Evolutionary conservation across 306 rosid genomes (phyloP).

Genomic region (Echinosophora koreensis): DNA sequence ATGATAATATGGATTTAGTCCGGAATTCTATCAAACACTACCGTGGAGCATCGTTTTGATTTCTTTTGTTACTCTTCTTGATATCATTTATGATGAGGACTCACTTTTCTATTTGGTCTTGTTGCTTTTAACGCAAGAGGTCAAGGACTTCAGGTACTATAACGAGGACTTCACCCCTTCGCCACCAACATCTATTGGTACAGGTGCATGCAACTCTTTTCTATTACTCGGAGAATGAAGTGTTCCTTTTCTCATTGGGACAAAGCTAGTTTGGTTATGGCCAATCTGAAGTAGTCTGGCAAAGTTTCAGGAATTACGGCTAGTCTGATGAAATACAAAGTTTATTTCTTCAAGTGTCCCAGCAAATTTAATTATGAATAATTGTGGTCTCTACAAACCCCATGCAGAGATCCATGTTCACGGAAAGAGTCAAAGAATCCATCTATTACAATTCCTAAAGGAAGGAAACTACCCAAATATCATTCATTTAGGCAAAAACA

Average conservation of each 20-base stretch:
- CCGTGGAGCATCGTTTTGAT: too few species aligned
- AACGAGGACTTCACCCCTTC: neutral
- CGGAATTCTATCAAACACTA: too few species aligned
- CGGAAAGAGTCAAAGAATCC: neutral
- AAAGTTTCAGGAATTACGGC: too few species aligned
- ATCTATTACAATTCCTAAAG: neutral
- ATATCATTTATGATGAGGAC: neutral
- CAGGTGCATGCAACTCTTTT: too few species aligned
- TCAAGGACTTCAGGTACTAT: neutral
- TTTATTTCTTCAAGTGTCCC: neutral
- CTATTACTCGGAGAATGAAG: too few species aligned
- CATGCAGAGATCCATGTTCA: neutral
- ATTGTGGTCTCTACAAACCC: neutral
- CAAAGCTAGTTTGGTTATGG: too few species aligned
- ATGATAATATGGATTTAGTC: too few species aligned
- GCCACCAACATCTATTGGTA: too few species aligned
- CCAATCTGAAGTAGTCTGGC: too few species aligned
- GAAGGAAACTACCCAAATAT: neutral
- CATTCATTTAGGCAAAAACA: neutral
- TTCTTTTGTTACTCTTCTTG: too few species aligned
- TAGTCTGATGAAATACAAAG: too few species aligned
- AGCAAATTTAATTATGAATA: neutral
- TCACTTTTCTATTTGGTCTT: neutral
- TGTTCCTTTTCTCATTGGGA: too few species aligned
- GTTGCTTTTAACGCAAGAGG: neutral